These are phyloP conservation scores for Trifolium repens DNA, from an alignment of 306 rosid genomes.

Conservation along the genomic window DNA sequence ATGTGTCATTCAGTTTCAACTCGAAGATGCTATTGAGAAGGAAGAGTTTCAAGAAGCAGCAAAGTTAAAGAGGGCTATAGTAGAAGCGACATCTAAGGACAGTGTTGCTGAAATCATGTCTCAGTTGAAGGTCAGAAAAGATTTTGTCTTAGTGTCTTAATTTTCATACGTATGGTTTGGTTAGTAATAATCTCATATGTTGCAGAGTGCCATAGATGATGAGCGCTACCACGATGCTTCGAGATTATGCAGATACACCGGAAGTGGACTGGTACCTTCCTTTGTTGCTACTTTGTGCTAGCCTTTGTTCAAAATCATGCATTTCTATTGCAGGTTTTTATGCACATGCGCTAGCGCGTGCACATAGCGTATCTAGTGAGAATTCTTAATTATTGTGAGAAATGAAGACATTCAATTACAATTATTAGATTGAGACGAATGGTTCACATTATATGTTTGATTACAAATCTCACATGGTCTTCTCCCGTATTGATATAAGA, in stretches of 20 bases:
- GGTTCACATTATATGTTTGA: background rate
- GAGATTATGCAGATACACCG: conserved; percentile 76
- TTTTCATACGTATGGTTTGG: conserved; percentile 13
- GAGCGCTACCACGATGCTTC: conserved; percentile 97
- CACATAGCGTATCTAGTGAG: background rate
- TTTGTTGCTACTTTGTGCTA: conserved; percentile 32
- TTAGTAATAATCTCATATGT: conserved; percentile 29
- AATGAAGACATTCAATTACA: background rate
- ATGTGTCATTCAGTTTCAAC: conserved; percentile 71
- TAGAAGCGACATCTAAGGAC: conserved; percentile 84
- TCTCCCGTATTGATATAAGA: background rate
- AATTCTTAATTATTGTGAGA: background rate
- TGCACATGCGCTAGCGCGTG: background rate
- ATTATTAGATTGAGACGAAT: background rate
- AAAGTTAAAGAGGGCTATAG: conserved; percentile 72
- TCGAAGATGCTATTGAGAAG: conserved; percentile 95
- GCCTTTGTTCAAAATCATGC: conserved; percentile 29
- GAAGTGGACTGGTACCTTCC: conserved; percentile 91
- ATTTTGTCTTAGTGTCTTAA: conserved; percentile 24
- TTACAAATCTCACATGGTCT: background rate
- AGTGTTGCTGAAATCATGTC: conserved; percentile 82
- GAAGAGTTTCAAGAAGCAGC: conserved; percentile 90
- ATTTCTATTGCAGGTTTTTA: conserved; percentile 11
- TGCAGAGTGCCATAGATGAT: conserved; percentile 85
- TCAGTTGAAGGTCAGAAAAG: conserved; percentile 70